Conservation (phyloP, 495 filamentous ascomycete genomes). For the Ramalina intermedia region DNA sequence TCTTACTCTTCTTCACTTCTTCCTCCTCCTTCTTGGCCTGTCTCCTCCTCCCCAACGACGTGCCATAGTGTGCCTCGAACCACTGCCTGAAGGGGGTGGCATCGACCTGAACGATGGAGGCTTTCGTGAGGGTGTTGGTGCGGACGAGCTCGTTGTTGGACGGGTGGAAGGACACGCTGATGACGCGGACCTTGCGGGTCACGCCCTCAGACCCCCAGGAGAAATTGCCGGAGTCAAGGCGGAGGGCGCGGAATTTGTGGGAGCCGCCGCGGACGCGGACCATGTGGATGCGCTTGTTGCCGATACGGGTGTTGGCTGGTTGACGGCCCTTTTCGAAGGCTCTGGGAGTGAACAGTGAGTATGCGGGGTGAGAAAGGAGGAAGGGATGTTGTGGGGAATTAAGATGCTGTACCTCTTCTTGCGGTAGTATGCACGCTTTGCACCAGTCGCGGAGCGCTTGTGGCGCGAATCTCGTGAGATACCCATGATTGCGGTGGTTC, state of each 20-base stretch:
- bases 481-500: slow-evolving; percentile 77
- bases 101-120: slow-evolving; percentile 96
- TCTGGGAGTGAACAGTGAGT: slow-evolving; percentile 32
- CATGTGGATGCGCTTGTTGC: slow-evolving; percentile 93
- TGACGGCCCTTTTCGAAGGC: slow-evolving; percentile 99
- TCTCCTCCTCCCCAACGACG: slow-evolving; percentile 76
- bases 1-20: slow-evolving; percentile 77
- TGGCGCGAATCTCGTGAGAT: slow-evolving; percentile 98
- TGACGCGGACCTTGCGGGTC: slow-evolving; percentile 96
- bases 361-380: not conserved
- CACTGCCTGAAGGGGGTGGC: slow-evolving; percentile 98
- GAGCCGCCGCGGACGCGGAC: slow-evolving; percentile 98
- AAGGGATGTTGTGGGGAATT: not conserved
- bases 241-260: slow-evolving; percentile 97
- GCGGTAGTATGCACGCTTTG: slow-evolving; percentile 89
- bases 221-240: slow-evolving; percentile 98
- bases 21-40: slow-evolving; percentile 52
- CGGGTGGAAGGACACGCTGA: slow-evolving; percentile 92
- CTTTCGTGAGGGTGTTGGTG: slow-evolving; percentile 98
- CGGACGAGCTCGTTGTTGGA: slow-evolving; percentile 99
- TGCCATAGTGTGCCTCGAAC: slow-evolving; percentile 99
- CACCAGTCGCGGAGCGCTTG: slow-evolving; percentile 95
- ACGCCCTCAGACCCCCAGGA: slow-evolving; percentile 96
- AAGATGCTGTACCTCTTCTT: slow-evolving; percentile 54
- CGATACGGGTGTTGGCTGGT: slow-evolving; percentile 98